Conservation (phyloP, 768 basidiomycete genomes). For the Lyophyllum shimeji region DNA sequence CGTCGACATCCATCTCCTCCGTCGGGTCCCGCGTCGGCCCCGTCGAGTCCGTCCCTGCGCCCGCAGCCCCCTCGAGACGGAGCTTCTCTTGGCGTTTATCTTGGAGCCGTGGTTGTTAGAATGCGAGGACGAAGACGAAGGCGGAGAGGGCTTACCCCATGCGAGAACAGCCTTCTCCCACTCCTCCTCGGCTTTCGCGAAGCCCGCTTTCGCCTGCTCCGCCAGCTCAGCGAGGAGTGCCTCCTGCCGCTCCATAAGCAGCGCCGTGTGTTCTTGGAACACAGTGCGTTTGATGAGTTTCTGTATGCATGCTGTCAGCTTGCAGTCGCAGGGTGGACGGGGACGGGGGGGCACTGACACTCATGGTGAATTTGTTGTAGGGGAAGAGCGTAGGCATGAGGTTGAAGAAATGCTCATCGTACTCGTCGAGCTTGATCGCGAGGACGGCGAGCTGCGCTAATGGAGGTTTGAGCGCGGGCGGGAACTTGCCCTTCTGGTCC, state of each 20-base stretch:
- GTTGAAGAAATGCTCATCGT: slow-evolving; percentile 90
- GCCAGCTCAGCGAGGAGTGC: slow-evolving; percentile 63
- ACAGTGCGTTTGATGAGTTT: slow-evolving; percentile 94
- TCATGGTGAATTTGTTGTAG: slow-evolving; percentile 96
- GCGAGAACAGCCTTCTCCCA: slow-evolving; percentile 67
- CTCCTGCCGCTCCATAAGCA: slow-evolving; percentile 69
- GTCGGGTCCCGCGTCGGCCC: slow-evolving; percentile 44
- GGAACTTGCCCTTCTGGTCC: slow-evolving; percentile 88
- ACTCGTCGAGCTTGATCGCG: slow-evolving; percentile 83
- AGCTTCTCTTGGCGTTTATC: slow-evolving; percentile 60
- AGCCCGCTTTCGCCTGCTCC: slow-evolving; percentile 61
- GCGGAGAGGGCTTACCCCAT: slow-evolving; percentile 52
- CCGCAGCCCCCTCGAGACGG: slow-evolving; percentile 29
- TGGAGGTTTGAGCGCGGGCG: slow-evolving; percentile 70
- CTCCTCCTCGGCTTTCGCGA: slow-evolving; percentile 69
- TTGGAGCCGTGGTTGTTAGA: slow-evolving; percentile 15
- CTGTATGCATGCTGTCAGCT: slow-evolving; percentile 34
- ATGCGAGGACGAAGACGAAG: background rate
- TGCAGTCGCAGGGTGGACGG: too few relatives aligned
- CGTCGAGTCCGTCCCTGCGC: slow-evolving; percentile 32
- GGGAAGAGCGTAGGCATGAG: slow-evolving; percentile 86
- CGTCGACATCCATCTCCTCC: slow-evolving; percentile 46
- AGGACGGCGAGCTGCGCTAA: slow-evolving; percentile 71
- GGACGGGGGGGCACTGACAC: slow-evolving; percentile 40
- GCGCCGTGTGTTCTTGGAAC: slow-evolving; percentile 67